phyloP scores from a whole-genome alignment of 306 rosid species.

The Hylodesmum podocarpum region DNA sequence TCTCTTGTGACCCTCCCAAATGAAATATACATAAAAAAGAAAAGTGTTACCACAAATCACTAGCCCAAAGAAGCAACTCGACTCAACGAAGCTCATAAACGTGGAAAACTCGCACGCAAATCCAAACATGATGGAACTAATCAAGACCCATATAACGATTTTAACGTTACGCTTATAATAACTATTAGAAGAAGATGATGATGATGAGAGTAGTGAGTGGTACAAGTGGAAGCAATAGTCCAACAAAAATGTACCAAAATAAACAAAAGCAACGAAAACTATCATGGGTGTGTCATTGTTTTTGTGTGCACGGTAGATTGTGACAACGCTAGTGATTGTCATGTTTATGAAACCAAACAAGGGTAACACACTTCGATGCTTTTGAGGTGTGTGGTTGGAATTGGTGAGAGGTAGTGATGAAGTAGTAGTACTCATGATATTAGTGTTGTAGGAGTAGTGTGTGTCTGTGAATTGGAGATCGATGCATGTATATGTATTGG shows the following conservation, averaged over 20 bases:
- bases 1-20: not conserved
- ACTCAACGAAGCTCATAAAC: not conserved
- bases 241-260: slow-evolving; percentile 11
- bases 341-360: slow-evolving; percentile 4
- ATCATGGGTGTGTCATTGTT: slow-evolving; percentile 12
- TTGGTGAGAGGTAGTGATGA: not conserved
- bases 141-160: slow-evolving; percentile 27
- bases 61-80: not conserved
- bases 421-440: too few species aligned
- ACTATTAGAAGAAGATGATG: not conserved
- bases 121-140: slow-evolving; percentile 27
- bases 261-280: not conserved
- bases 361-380: not conserved
- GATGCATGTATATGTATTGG: too few species aligned
- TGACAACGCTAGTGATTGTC: not conserved
- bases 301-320: slow-evolving; percentile 21
- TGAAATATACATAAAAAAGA: slow-evolving; percentile 29
- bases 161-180: not conserved
- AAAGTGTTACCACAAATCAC: slow-evolving; percentile 3
- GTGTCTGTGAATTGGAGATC: too few species aligned
- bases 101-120: slow-evolving; percentile 29
- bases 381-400: not conserved
- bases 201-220: too few species aligned
- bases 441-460: too few species aligned
- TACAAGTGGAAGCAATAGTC: not conserved